Percentiles rank a stretch among this genome's conserved stretches.
Conservation (phyloP, 305 asterid genomes). For the Andrographis paniculata region DNA sequence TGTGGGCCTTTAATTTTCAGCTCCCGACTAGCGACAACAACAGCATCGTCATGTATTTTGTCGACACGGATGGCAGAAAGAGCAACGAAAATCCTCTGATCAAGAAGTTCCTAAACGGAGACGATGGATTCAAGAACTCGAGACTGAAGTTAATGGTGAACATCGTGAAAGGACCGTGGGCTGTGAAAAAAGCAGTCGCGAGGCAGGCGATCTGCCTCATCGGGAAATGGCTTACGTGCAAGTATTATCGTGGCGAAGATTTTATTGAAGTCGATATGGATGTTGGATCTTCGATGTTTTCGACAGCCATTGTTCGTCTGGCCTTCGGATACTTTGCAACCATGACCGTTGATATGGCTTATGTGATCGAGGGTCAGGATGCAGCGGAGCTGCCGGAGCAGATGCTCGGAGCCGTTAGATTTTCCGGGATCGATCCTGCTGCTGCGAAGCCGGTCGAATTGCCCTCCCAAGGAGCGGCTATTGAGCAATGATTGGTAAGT, state of each 20-base stretch:
- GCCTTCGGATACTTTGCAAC: constrained; percentile 41
- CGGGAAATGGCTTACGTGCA: constrained; percentile 43
- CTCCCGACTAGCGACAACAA: constrained; percentile 49
- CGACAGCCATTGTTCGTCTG: constrained; percentile 53
- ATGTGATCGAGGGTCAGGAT: constrained; percentile 48
- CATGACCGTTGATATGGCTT: constrained; percentile 50
- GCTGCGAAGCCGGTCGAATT: constrained; percentile 22
- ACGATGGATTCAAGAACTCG: constrained; percentile 34
- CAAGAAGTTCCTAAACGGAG: constrained; percentile 39
- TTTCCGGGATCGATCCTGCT: constrained; percentile 36
- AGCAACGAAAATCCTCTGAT: constrained; percentile 34
- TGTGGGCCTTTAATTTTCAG: constrained; percentile 60
- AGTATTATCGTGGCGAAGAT: constrained; percentile 30
- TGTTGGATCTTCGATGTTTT: constrained; percentile 55
- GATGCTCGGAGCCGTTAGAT: constrained; percentile 50
- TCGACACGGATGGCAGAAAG: constrained; percentile 21
- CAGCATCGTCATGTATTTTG: constrained; percentile 53
- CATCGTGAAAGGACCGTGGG: constrained; percentile 54
- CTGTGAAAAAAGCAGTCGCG: constrained; percentile 58
- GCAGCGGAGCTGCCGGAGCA: constrained; percentile 54
- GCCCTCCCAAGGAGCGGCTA: too few relatives aligned
- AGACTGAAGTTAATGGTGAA: constrained; percentile 54
- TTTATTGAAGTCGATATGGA: constrained; percentile 51
- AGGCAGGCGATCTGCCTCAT: constrained; percentile 59
- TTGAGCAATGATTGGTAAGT: too few relatives aligned